Base-by-base conservation (phyloP, 2,329 filamentous ascomycete genomes). In the Penicillium sp. region DNA sequence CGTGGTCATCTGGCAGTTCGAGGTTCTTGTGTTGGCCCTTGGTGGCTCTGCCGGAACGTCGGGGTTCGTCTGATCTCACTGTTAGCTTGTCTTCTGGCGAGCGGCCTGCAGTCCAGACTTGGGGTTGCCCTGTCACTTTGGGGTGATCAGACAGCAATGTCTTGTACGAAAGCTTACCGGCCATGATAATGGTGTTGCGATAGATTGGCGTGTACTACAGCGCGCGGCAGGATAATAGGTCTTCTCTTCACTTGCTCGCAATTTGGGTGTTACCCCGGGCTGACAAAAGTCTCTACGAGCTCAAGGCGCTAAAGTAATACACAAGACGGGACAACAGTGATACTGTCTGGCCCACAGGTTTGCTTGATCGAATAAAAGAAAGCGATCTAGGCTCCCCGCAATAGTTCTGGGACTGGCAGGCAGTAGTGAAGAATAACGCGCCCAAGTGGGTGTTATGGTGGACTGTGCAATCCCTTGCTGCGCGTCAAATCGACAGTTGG, bases 21-120 rank as follows among this genome's bases (percentile, higher is more conserved):
- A 91, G 87, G 61, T 89, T 88, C 75, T 96, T 96, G 75, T 97
- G 91, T 67, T 97, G 92, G 70, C 94, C 94, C 72, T 99, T 99
- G 61, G 94, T 99, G 67, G 93, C 91, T 68, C 94, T 89, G 61
- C 94, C 92, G 40, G 94, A 99, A 70, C 94, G 90, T 73, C 94
- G 88, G 55, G 91, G 90, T 82, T 97, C 93, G 62, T 88, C 85
- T 88, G 73, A 61, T 47, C n/a, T 57, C 34, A 36, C 38, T 13
- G 66, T 75, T 69, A 74, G 70, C 64, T 38, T 61, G 52, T 60
- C 46, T 56, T 50, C 32, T 48, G 51, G 48, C 29, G 49, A 39
- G 39, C 45, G 41, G 39, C 40, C 42, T 14, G 18, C 40, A 27
- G 23, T 41, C 41, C 19, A 43, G 46, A 39, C 18, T 16, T n/a